Conservation (phyloP, 768 basidiomycete genomes). For the Plicaturopsis crispa region DNA sequence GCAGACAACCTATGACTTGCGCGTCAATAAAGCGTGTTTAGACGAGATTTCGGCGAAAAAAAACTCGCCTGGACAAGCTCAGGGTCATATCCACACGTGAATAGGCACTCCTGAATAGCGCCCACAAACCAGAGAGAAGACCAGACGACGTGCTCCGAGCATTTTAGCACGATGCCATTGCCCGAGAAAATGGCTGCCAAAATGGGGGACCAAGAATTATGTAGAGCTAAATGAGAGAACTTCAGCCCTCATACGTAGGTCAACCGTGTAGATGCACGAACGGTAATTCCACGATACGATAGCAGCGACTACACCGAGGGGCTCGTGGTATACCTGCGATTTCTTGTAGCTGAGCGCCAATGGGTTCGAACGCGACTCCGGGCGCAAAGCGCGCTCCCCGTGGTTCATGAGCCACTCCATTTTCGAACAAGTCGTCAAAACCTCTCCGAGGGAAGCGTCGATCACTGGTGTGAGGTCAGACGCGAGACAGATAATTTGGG, state of each 20-base stretch:
- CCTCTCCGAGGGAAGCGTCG: conserved; percentile 92
- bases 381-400: conserved; percentile 70
- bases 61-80: conserved; percentile 75
- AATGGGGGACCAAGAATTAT: conserved; percentile 93
- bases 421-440: conserved; percentile 91
- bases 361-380: conserved; percentile 63
- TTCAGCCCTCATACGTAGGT: conserved; percentile 2
- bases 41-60: background rate
- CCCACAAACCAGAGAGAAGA: conserved; percentile 78
- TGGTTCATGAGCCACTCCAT: conserved; percentile 87
- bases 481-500: background rate
- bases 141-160: conserved; percentile 91
- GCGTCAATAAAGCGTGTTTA: conserved; percentile 1
- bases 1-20: conserved; percentile 51
- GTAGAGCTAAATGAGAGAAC: conserved; percentile 54
- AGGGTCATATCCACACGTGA: conserved; percentile 72
- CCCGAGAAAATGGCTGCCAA: conserved; percentile 87
- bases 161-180: conserved; percentile 86
- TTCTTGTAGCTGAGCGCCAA: conserved; percentile 70
- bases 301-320: conserved; percentile 86
- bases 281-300: conserved; percentile 97
- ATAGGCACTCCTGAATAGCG: conserved; percentile 70
- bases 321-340: conserved; percentile 78
- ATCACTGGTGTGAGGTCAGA: conserved; percentile 46
- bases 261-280: conserved; percentile 19